A percentile compares a stretch with the other conserved stretches of the same genome.
phyloP scores from a whole-genome alignment of 495 filamentous ascomycete species.

The Baudoinia panamericana region DNA sequence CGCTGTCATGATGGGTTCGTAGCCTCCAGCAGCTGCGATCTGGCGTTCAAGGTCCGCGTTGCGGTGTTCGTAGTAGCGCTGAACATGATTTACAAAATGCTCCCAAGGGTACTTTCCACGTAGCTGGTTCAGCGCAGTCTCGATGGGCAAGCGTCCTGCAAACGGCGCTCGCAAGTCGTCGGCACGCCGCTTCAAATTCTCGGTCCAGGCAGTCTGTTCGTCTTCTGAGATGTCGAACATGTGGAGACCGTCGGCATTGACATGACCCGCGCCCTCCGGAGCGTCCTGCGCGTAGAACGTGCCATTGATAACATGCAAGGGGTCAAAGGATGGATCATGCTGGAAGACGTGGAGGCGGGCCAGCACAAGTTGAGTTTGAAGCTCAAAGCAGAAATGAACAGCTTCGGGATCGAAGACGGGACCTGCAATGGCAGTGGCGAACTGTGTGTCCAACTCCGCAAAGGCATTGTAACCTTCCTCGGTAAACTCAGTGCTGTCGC shows the following conservation, averaged over 20 bases:
- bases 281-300: constrained; percentile 9
- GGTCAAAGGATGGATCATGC: constrained; percentile 2
- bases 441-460: constrained; percentile 1
- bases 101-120: constrained; percentile 12
- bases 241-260: constrained; percentile 3
- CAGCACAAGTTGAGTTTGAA: constrained; percentile 9
- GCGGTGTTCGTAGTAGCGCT: constrained; percentile 12
- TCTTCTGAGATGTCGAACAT: neutral
- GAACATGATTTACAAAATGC: constrained; percentile 9
- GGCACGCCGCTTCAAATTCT: neutral
- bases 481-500: constrained; percentile 2
- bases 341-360: neutral
- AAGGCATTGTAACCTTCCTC: constrained; percentile 3
- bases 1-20: neutral
- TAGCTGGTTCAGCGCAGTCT: constrained; percentile 2
- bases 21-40: constrained; percentile 15
- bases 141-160: neutral
- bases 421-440: constrained; percentile 8
- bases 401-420: neutral
- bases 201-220: neutral
- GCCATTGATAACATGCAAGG: neutral
- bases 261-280: constrained; percentile 5
- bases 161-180: constrained; percentile 3
- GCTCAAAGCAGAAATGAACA: neutral
- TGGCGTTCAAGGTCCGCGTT: constrained; percentile 13